Evolutionary conservation across 2,329 filamentous ascomycete genomes (phyloP).

Genomic region (Exophiala viscosa): DNA sequence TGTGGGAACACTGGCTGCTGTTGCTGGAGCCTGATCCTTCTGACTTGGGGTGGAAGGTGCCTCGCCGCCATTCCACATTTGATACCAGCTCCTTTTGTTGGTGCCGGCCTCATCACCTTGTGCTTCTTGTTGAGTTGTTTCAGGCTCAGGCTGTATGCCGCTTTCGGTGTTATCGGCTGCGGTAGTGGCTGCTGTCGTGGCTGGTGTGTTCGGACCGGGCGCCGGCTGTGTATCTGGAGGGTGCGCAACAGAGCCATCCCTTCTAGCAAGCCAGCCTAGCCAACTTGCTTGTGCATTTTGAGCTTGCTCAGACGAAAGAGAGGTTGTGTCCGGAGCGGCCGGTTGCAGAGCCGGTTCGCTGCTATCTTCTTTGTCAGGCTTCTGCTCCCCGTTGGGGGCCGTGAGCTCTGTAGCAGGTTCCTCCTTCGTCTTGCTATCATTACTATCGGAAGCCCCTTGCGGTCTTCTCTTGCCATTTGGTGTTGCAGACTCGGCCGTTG

Average conservation of each 20-base stretch:
- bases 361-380: constrained; percentile 10
- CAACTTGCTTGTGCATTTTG: constrained; percentile 29
- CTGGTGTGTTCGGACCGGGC: neutral
- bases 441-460: constrained; percentile 20
- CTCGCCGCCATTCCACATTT: constrained; percentile 39
- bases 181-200: neutral
- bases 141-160: constrained; percentile 16
- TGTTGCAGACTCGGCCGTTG: constrained; percentile 32
- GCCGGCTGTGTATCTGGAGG: neutral
- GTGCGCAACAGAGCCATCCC: constrained; percentile 16
- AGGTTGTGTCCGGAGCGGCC: neutral
- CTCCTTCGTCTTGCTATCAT: constrained; percentile 1
- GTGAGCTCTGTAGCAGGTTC: neutral
- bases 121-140: constrained; percentile 24
- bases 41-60: constrained; percentile 1
- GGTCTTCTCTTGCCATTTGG: constrained; percentile 26
- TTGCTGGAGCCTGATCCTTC: neutral
- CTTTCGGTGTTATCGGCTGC: constrained; percentile 2
- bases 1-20: neutral
- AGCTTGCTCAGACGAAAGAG: constrained; percentile 1
- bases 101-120: constrained; percentile 1
- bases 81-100: constrained; percentile 43
- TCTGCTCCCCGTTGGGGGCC: neutral
- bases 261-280: constrained; percentile 39
- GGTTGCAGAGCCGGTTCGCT: neutral